Percentiles rank a stretch among this genome's conserved stretches.
phyloP scores from a whole-genome alignment of 1,139 yeast genomes.

The Blastobotrys serpentis region DNA sequence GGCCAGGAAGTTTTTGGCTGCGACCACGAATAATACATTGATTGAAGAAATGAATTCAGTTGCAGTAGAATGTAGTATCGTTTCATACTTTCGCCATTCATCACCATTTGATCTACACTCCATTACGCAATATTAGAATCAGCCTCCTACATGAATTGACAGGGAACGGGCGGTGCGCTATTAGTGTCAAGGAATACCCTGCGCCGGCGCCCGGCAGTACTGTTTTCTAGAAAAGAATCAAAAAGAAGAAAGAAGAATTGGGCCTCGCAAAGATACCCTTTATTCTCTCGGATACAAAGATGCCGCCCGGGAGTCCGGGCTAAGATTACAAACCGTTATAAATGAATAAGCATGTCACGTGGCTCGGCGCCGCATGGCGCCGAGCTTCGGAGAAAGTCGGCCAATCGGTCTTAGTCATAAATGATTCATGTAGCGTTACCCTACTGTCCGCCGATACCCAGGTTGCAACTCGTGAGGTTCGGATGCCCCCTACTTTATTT shows the following conservation, averaged over 20 bases:
- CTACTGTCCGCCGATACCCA: neutral
- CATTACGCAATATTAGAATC: too few relatives aligned
- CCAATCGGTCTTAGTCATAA: neutral
- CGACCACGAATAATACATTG: too few relatives aligned
- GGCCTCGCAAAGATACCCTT: neutral
- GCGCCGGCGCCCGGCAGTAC: neutral
- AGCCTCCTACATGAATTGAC: neutral
- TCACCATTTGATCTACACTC: too few relatives aligned
- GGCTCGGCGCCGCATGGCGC: slow-evolving; percentile 1
- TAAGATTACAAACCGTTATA: too few relatives aligned
- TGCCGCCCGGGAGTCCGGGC: too few relatives aligned
- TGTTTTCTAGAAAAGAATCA: neutral
- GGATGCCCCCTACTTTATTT: neutral
- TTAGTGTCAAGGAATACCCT: neutral
- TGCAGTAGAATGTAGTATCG: too few relatives aligned
- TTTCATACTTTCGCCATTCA: too few relatives aligned
- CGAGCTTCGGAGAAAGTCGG: neutral
- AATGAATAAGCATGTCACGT: too few relatives aligned
- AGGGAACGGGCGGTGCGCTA: too few relatives aligned
- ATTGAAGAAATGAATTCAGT: too few relatives aligned
- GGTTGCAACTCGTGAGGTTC: too few relatives aligned
- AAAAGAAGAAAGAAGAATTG: neutral
- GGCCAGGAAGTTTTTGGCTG: too few relatives aligned
- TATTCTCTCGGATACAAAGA: neutral
- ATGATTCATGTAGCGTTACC: neutral